Evolutionary conservation across 352 stramenopile species (phyloP).

Genomic region (Phytophthora pinifolia): DNA sequence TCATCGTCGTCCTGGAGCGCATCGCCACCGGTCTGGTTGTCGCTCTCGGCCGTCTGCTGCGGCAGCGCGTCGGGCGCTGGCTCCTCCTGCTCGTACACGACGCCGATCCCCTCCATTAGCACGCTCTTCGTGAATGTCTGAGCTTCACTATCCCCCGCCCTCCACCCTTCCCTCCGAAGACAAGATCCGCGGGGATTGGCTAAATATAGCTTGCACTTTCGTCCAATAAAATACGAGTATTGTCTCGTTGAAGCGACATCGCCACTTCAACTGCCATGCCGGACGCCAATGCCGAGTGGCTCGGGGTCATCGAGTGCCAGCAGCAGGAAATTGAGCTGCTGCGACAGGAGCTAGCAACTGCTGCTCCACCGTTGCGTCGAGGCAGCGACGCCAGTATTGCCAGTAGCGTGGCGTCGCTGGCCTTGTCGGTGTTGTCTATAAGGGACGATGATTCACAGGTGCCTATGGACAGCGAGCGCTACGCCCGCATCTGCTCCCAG

Average conservation of each 20-base stretch:
- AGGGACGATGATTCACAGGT: constrained; percentile 17
- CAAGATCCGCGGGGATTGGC: not conserved
- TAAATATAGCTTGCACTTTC: constrained; percentile 1
- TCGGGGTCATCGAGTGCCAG: constrained; percentile 45
- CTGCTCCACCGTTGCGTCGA: not conserved
- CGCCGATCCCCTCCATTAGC: constrained; percentile 66
- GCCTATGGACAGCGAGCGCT: constrained; percentile 40
- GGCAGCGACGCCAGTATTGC: constrained; percentile 16
- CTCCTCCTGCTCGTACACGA: constrained; percentile 82
- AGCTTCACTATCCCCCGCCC: constrained; percentile 17
- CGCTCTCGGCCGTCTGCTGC: constrained; percentile 10
- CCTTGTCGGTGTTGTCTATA: constrained; percentile 28
- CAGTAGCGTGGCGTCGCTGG: constrained; percentile 29
- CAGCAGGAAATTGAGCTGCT: constrained; percentile 51
- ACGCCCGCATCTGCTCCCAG: constrained; percentile 42
- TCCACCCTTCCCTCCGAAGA: constrained; percentile 18
- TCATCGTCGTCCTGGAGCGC: constrained; percentile 68
- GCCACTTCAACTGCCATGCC: constrained; percentile 1
- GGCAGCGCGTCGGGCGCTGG: constrained; percentile 28
- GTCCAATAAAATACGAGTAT: constrained; percentile 1
- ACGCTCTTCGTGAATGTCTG: constrained; percentile 28
- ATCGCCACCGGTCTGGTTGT: constrained; percentile 6
- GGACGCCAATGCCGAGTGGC: constrained; percentile 32
- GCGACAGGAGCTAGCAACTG: constrained; percentile 13
- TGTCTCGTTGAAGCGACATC: constrained; percentile 1